Evolutionary conservation across 73 alveolate genomes (phyloP), one percentile per base, ranked within the genome.

Genomic region (Tetrahymena elliotti): DNA sequence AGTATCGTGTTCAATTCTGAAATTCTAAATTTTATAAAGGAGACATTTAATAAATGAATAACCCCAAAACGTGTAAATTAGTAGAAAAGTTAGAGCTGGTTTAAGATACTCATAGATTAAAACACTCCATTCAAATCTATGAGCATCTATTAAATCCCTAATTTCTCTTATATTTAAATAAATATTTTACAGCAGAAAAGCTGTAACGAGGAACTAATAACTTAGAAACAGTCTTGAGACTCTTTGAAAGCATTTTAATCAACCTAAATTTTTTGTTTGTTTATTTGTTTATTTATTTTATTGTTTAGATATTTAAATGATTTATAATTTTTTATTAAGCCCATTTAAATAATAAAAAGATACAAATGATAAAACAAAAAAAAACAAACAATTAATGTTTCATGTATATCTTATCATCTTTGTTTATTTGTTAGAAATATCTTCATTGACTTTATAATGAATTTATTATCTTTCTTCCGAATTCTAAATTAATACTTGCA

Each of bases 1-100:
- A 37, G 99, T 98, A 95, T 99, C 99, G 24, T 96, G 94, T 97
- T 99, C 99, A 93, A 93, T 97, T 95, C 99, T 95, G 92, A 95
- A 96, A 22, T 52, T 68, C 95, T 94, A 68, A 27, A 27, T 68
- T 68, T 68, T 6, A 68, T 22, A 24, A 24, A 68, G 88, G 88
- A 31, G 88, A 6, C 12, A 24, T 68, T 47, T 18, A 47, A 47
- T 47, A 47, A 47, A 47, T 47, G 0, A 27, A 47, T 47, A 47
- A 13, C 82, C 82, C n/a, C 82, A 47, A 47, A 47, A 47, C 82
- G 82, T 22, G 82, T 27, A 47, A 10, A 47, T 18, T 8, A 27
- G 82, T 47, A 47, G 82, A 47, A 47, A 47, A 13, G 4, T 47
- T 18, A 13, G 82, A 10, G 13, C 24, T 4, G 6, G 1, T 22